Evolutionary conservation across 805 yeast genomes (phyloP).

Genomic region (Teunomyces stri): DNA sequence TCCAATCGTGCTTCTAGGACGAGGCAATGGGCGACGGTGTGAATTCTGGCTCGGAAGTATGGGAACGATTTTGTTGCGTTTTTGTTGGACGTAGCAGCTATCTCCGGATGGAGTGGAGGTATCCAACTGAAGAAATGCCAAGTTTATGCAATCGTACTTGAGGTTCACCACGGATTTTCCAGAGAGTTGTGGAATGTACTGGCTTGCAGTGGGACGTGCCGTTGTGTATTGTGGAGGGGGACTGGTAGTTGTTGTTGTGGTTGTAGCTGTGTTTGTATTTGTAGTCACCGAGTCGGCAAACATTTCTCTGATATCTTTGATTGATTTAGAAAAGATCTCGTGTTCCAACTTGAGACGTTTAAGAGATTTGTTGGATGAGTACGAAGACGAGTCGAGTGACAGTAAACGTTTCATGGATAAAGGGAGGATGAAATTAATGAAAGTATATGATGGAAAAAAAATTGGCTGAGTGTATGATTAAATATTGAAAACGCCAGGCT

Average conservation of each 20-base stretch:
- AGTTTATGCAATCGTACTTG: conserved; percentile 14
- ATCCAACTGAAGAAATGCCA: conserved; percentile 10
- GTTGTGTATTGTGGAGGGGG: background rate
- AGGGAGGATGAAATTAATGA: background rate
- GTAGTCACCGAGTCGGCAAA: conserved; percentile 11
- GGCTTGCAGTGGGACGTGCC: background rate
- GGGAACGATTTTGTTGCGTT: conserved; percentile 4
- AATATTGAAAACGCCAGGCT: background rate
- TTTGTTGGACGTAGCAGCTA: background rate
- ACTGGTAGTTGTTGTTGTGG: conserved; percentile 2
- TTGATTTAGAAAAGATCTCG: conserved; percentile 23
- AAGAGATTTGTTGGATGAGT: conserved; percentile 13
- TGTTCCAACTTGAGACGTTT: conserved; percentile 18
- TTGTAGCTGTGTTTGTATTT: background rate
- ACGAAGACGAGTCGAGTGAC: conserved; percentile 7
- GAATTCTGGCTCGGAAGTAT: conserved; percentile 7
- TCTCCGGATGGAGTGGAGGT: background rate
- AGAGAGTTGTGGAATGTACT: background rate
- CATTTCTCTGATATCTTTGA: conserved; percentile 23
- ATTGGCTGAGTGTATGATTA: background rate
- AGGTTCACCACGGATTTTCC: background rate
- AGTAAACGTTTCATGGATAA: conserved; percentile 7
- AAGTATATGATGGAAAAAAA: background rate
- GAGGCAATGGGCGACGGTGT: background rate
- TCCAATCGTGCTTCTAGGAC: background rate